Evolutionary conservation across 139 green algal genomes (phyloP).

Genomic region (Nannochloris sp.): DNA sequence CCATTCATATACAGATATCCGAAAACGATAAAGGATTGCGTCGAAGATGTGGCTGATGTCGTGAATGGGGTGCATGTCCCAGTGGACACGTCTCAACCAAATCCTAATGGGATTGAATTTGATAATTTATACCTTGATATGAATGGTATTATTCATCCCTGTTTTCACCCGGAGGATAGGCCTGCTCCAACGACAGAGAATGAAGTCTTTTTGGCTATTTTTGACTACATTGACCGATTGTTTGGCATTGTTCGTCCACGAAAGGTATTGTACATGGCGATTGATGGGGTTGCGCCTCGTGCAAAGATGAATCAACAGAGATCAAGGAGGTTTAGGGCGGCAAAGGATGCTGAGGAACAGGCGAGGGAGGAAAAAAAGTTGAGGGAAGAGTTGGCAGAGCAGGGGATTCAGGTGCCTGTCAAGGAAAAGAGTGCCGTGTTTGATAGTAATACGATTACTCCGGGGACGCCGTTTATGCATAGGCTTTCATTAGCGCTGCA

Average conservation of each 20-base stretch:
- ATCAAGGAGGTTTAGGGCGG: constrained; percentile 87
- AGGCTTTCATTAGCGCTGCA: constrained; percentile 84
- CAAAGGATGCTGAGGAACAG: constrained; percentile 76
- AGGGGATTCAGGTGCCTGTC: constrained; percentile 61
- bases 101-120: constrained; percentile 95
- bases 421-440: constrained; percentile 61
- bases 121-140: constrained; percentile 99
- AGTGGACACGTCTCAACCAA: constrained; percentile 78
- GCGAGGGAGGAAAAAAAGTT: constrained; percentile 81
- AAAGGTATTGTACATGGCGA: constrained; percentile 97
- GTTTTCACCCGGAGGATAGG: constrained; percentile 98
- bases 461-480: constrained; percentile 97
- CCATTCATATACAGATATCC: constrained; percentile 69
- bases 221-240: constrained; percentile 99
- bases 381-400: constrained; percentile 72
- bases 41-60: constrained; percentile 66
- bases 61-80: constrained; percentile 76
- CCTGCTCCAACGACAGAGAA: constrained; percentile 81
- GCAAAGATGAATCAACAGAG: constrained; percentile 99
- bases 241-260: constrained; percentile 93
- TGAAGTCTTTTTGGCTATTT: constrained; percentile 97
- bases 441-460: constrained; percentile 98
- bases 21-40: constrained; percentile 83
- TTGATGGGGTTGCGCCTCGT: constrained; percentile 93
- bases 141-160: constrained; percentile 99